Evolutionary conservation across 495 filamentous ascomycete species (phyloP).

Genomic region (Evansstolkia leycettana): DNA sequence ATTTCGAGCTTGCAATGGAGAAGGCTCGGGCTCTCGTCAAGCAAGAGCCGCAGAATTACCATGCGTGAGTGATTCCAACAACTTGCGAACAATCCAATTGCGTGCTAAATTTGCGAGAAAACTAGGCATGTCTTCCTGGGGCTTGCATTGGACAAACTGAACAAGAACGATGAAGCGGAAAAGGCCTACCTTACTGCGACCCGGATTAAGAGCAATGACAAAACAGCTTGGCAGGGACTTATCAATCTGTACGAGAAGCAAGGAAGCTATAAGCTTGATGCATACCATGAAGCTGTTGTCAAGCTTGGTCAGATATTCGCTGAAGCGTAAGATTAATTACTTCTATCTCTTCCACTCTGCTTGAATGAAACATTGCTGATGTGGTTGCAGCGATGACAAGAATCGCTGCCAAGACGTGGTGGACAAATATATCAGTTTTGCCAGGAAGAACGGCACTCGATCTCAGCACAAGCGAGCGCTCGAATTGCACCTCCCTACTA

Average conservation of each 20-base stretch:
- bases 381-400: constrained; percentile 38
- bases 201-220: constrained; percentile 45
- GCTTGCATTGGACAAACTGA: constrained; percentile 64
- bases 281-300: constrained; percentile 60
- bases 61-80: constrained; percentile 43
- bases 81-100: not conserved
- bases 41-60: constrained; percentile 67
- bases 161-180: constrained; percentile 57
- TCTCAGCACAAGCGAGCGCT: constrained; percentile 61
- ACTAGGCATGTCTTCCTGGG: constrained; percentile 74
- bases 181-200: constrained; percentile 64
- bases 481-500: constrained; percentile 61
- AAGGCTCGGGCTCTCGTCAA: constrained; percentile 55
- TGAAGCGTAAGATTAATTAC: constrained; percentile 45
- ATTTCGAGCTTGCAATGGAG: constrained; percentile 60
- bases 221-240: constrained; percentile 83
- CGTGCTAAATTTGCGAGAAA: not conserved
- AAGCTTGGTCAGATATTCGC: constrained; percentile 64
- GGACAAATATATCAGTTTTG: constrained; percentile 65
- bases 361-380: constrained; percentile 2
- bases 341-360: not conserved
- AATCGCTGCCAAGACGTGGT: constrained; percentile 67
- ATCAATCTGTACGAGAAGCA: constrained; percentile 74
- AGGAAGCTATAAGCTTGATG: constrained; percentile 50
- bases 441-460: constrained; percentile 56